Percentiles rank a stretch among this genome's conserved stretches.
phyloP scores from a whole-genome alignment of 192 early-diverging fungal species.

The Phycomyces nitens region DNA sequence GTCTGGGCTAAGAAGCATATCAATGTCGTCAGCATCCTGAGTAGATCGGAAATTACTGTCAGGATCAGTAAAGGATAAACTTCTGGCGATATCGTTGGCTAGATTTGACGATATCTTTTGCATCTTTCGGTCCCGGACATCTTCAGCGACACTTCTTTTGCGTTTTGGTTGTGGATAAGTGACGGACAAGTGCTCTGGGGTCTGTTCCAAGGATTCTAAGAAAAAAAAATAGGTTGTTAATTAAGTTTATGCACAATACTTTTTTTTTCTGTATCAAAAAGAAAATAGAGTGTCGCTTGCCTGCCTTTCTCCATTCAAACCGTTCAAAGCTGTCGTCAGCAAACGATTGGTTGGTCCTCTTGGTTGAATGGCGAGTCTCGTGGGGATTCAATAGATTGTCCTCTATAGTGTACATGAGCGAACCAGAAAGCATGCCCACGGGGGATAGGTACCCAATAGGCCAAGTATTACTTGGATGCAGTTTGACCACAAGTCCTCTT shows the following conservation, averaged over 20 bases:
- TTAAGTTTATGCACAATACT: too few relatives aligned
- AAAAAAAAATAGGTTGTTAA: not conserved
- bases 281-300: too few relatives aligned
- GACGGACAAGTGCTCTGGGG: not conserved
- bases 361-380: too few relatives aligned
- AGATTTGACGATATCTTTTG: slow-evolving; percentile 28
- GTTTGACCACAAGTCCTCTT: slow-evolving; percentile 15
- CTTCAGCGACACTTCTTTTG: slow-evolving; percentile 33
- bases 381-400: slow-evolving; percentile 12
- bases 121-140: slow-evolving; percentile 28
- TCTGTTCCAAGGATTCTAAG: slow-evolving; percentile 3
- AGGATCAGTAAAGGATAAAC: slow-evolving; percentile 26
- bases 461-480: slow-evolving; percentile 21
- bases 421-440: not conserved
- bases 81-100: slow-evolving; percentile 36
- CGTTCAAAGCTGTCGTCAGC: too few relatives aligned
- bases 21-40: not conserved
- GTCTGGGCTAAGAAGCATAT: not conserved
- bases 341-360: too few relatives aligned
- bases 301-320: too few relatives aligned
- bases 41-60: not conserved
- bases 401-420: slow-evolving; percentile 11
- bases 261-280: too few relatives aligned
- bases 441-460: slow-evolving; percentile 18
- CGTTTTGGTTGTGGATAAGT: slow-evolving; percentile 15